Conservation (phyloP, 805 yeast genomes). For the Wickerhamomyces sydowiorum region DNA sequence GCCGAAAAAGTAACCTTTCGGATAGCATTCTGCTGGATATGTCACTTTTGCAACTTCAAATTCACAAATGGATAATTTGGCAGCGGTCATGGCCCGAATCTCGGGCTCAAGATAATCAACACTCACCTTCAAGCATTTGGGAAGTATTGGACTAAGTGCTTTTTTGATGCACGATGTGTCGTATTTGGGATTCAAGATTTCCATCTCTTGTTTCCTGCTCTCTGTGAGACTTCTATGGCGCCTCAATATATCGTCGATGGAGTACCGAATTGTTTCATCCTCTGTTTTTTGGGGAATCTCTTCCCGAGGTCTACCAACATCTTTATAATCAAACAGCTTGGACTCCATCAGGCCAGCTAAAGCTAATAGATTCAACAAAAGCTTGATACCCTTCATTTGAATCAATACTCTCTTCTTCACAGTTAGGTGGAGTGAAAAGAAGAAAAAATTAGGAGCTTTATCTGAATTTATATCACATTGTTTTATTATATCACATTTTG, state of each 20-base stretch:
- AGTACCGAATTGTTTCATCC: constrained; percentile 6
- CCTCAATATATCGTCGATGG: constrained; percentile 15
- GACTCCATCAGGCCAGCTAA: neutral
- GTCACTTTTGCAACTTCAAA: constrained; percentile 40
- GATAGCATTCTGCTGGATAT: constrained; percentile 21
- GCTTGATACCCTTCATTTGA: too few relatives aligned
- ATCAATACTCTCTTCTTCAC: too few relatives aligned
- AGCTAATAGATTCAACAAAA: too few relatives aligned
- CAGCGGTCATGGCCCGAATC: constrained; percentile 34
- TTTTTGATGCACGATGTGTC: constrained; percentile 30
- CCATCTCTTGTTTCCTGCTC: constrained; percentile 4
- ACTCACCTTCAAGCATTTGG: constrained; percentile 35
- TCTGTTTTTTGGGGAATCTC: neutral
- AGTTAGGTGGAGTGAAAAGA: too few relatives aligned
- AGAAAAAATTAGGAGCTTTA: too few relatives aligned
- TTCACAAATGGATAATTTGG: constrained; percentile 48
- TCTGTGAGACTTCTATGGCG: constrained; percentile 12
- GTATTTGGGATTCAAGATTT: constrained; percentile 8
- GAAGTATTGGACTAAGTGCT: constrained; percentile 35
- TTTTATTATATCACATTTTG: too few relatives aligned
- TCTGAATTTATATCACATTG: too few relatives aligned
- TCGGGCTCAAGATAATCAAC: constrained; percentile 32
- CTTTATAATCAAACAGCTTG: too few relatives aligned
- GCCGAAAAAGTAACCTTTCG: constrained; percentile 24
- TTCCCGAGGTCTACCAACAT: too few relatives aligned